Evolutionary conservation across 1,284 basidiomycete genomes (phyloP).

Genomic region (Cutaneotrichosporon sp.): DNA sequence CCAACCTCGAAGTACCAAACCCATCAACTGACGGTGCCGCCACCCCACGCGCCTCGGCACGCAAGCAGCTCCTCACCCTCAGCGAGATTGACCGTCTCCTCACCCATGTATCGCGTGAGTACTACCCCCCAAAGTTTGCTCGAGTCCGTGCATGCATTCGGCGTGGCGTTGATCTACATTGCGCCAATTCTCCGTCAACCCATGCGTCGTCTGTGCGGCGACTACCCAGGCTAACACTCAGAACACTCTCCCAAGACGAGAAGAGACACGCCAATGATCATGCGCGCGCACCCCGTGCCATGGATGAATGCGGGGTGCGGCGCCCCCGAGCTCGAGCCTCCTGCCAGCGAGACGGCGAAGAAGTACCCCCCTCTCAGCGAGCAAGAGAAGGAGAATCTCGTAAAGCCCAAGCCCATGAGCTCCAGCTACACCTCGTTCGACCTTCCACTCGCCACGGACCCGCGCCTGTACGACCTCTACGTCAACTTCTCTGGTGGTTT

Average conservation of each 20-base stretch:
- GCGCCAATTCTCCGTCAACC: neutral
- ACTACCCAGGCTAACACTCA: constrained; percentile 13
- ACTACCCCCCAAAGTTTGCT: neutral
- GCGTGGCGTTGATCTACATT: neutral
- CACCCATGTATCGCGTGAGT: constrained; percentile 46
- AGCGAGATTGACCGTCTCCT: constrained; percentile 50
- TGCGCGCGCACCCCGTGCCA: constrained; percentile 44
- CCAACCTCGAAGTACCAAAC: constrained; percentile 1
- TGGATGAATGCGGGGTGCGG: constrained; percentile 39
- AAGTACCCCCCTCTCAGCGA: constrained; percentile 17
- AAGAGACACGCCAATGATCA: constrained; percentile 45
- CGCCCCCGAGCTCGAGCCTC: constrained; percentile 33
- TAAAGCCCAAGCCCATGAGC: constrained; percentile 48
- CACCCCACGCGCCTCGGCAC: constrained; percentile 20
- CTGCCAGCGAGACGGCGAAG: neutral
- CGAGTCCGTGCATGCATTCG: neutral
- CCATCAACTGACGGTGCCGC: neutral
- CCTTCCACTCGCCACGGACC: constrained; percentile 47
- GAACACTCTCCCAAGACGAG: constrained; percentile 30
- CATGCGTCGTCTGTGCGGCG: neutral
- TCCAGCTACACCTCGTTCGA: constrained; percentile 51
- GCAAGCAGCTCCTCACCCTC: constrained; percentile 42
- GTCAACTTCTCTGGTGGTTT: constrained; percentile 51
- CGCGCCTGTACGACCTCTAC: constrained; percentile 45
- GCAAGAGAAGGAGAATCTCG: constrained; percentile 29